Evolutionary conservation across 106 monocot genomes (phyloP).

Genomic region (Dendrobium catenatum): DNA sequence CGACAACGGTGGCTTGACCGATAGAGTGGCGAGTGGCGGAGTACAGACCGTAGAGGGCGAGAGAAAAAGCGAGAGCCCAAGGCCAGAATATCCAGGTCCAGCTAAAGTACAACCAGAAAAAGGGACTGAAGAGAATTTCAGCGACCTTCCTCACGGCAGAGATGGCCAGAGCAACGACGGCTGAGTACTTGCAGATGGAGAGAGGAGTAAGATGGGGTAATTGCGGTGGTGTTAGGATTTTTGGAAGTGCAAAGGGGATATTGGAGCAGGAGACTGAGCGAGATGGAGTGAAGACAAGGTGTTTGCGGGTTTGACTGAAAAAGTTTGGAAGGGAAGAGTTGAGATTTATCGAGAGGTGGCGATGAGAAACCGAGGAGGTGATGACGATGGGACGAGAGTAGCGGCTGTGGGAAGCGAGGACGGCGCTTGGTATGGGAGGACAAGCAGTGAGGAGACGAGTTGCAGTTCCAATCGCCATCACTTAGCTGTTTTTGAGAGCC

Average conservation of each 20-base stretch:
- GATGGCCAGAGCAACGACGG: conserved; percentile 27
- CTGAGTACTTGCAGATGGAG: conserved; percentile 56
- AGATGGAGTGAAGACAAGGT: conserved; percentile 12
- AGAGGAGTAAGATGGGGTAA: conserved; percentile 41
- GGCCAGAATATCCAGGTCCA: conserved; percentile 79
- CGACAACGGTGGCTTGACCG: conserved; percentile 25
- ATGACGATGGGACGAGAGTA: not conserved
- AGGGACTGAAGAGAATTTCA: conserved; percentile 34
- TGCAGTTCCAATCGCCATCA: not conserved
- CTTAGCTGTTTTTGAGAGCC: not conserved
- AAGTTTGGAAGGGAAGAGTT: conserved; percentile 7
- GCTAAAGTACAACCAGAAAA: conserved; percentile 84
- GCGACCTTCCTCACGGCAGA: conserved; percentile 19
- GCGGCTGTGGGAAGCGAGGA: not conserved
- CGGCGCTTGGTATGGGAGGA: conserved; percentile 4
- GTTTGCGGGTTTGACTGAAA: conserved; percentile 34
- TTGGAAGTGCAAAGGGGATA: conserved; percentile 4
- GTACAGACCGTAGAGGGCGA: conserved; percentile 43
- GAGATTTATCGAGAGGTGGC: not conserved
- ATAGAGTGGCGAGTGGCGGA: conserved; percentile 26
- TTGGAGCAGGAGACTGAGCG: conserved; percentile 4
- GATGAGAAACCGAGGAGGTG: not conserved
- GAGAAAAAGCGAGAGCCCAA: conserved; percentile 31
- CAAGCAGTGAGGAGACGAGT: conserved; percentile 1
- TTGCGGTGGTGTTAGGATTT: not conserved